phyloP scores from a whole-genome alignment of 768 basidiomycete genomes.

The Austroboletus eburneus region DNA sequence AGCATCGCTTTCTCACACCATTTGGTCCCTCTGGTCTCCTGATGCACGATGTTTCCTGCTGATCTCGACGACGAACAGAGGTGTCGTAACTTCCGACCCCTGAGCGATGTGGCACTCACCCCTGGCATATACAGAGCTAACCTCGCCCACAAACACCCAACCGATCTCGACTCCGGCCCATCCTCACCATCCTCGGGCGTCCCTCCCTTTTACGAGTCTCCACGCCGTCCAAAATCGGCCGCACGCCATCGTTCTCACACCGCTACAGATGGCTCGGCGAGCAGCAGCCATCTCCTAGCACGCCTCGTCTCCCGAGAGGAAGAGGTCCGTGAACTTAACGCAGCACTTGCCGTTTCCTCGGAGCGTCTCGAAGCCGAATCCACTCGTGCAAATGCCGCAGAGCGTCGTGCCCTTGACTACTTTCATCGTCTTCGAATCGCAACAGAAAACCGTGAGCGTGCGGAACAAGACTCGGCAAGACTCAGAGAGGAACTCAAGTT shows the following conservation, averaged over 20 bases:
- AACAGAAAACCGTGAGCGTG: conserved; percentile 35
- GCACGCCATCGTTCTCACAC: conserved; percentile 25
- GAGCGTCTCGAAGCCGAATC: conserved; percentile 41
- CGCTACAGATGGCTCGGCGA: conserved; percentile 24
- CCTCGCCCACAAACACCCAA: conserved; percentile 27
- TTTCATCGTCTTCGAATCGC: conserved; percentile 38
- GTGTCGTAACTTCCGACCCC: conserved; percentile 8
- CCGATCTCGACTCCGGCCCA: conserved; percentile 27
- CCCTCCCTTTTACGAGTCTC: conserved; percentile 15
- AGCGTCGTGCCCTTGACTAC: conserved; percentile 44
- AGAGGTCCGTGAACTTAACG: conserved; percentile 30
- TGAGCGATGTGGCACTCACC: not conserved
- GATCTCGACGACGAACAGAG: conserved; percentile 30
- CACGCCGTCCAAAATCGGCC: conserved; percentile 25
- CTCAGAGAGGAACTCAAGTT: conserved; percentile 40
- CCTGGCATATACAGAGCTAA: no score
- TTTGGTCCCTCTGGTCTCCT: conserved; percentile 3
- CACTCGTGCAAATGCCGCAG: conserved; percentile 40
- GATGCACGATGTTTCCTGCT: conserved; percentile 25
- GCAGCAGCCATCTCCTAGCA: conserved; percentile 28
- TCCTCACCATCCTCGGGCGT: conserved; percentile 25
- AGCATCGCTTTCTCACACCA: not conserved
- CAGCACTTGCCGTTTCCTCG: conserved; percentile 19
- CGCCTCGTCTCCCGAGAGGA: conserved; percentile 28
- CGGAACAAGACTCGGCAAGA: conserved; percentile 37